These are phyloP conservation scores for Exophiala dermatitidis DNA, from an alignment of 2,329 filamentous ascomycete genomes.

Conservation along the genomic window DNA sequence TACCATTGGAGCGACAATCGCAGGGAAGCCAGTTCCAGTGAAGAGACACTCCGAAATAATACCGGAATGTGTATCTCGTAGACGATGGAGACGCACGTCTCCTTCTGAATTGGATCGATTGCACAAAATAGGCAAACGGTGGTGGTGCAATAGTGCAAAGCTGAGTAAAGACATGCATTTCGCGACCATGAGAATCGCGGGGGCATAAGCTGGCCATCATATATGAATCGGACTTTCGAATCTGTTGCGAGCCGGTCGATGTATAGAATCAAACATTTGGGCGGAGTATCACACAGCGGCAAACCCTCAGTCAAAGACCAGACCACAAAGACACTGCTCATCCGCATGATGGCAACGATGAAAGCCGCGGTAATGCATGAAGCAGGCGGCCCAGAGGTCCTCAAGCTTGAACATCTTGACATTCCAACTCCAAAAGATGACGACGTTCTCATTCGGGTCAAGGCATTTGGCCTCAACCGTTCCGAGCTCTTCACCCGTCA, in stretches of 20 bases:
- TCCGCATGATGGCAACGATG: conserved; percentile 33
- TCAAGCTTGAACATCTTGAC: conserved; percentile 35
- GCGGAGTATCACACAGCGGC: not conserved
- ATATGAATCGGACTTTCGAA: not conserved
- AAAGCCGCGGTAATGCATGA: conserved; percentile 39
- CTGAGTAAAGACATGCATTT: not conserved
- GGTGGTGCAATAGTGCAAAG: not conserved
- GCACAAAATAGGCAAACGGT: not conserved
- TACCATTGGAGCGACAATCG: not conserved
- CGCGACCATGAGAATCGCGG: no score
- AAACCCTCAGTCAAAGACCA: not conserved
- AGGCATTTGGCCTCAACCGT: conserved; percentile 44
- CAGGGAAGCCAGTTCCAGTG: not conserved
- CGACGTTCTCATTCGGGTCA: conserved; percentile 39
- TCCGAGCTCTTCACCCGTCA: conserved; percentile 44
- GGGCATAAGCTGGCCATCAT: not conserved
- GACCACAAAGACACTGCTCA: not conserved
- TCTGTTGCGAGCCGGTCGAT: not conserved
- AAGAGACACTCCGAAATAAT: no score
- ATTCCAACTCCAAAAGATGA: conserved; percentile 35
- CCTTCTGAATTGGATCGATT: no score
- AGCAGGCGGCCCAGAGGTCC: conserved; percentile 36
- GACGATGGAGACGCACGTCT: no score
- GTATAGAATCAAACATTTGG: not conserved
- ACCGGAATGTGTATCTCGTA: no score